A percentile compares a stretch with the other conserved stretches of the same genome.
phyloP scores from a whole-genome alignment of 108 stramenopile species.

The Cyclostephanos invisitatus region DNA sequence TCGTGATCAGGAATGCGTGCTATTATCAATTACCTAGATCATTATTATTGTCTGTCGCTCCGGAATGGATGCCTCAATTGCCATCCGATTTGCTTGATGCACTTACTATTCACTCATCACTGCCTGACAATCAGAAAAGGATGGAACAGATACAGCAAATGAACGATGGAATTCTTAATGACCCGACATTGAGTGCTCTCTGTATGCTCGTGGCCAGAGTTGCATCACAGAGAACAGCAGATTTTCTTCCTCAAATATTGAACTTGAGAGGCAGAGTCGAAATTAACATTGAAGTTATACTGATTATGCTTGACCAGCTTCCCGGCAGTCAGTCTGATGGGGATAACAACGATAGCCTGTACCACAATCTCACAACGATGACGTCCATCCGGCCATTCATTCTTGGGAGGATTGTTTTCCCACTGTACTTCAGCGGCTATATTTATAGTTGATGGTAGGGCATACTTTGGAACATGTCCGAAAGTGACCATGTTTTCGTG shows the following conservation, averaged over 20 bases:
- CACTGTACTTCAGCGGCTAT: too few relatives aligned
- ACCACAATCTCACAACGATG: too few relatives aligned
- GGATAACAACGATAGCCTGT: slow-evolving; percentile 5
- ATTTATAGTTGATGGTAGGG: too few relatives aligned
- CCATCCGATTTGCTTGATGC: slow-evolving; percentile 18
- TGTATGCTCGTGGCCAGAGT: slow-evolving; percentile 19
- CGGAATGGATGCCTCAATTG: slow-evolving; percentile 13
- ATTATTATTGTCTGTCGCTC: slow-evolving; percentile 4
- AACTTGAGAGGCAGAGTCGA: slow-evolving; percentile 6
- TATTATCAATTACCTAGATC: not conserved
- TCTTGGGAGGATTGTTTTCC: too few relatives aligned
- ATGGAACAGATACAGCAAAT: not conserved
- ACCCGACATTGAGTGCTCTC: slow-evolving; percentile 14
- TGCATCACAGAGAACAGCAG: slow-evolving; percentile 10
- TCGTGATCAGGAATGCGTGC: slow-evolving; percentile 8
- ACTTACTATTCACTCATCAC: slow-evolving; percentile 4
- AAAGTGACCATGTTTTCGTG: too few relatives aligned
- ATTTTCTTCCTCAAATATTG: slow-evolving; percentile 21
- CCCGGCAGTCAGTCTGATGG: slow-evolving; percentile 8
- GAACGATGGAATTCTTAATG: not conserved
- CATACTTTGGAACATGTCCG: too few relatives aligned
- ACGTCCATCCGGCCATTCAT: too few relatives aligned
- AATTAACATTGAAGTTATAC: slow-evolving; percentile 12
- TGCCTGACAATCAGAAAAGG: not conserved
- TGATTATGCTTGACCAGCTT: slow-evolving; percentile 21